Conservation (phyloP, 1,139 yeast genomes). For the Arxiozyma slooffiae region DNA sequence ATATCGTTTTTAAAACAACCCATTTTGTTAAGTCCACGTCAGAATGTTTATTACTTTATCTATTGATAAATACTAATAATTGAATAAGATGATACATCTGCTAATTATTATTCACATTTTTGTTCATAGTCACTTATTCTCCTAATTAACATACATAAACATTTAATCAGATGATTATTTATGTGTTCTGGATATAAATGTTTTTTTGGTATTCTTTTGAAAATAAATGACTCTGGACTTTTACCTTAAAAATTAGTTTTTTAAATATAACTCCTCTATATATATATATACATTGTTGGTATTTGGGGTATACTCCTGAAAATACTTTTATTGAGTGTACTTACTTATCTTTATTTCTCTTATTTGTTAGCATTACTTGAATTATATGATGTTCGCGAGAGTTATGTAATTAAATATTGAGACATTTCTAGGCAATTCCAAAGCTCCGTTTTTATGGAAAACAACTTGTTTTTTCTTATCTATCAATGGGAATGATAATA, state of each 20-base stretch:
- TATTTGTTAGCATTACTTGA: background rate
- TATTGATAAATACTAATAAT: background rate
- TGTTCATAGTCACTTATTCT: background rate
- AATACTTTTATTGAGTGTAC: background rate
- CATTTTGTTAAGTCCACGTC: background rate
- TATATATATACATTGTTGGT: background rate
- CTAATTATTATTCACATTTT: background rate
- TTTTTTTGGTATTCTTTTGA: background rate
- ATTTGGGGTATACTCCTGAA: background rate
- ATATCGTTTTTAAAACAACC: background rate
- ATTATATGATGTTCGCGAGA: slow-evolving; percentile 10
- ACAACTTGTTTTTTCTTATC: slow-evolving; percentile 7
- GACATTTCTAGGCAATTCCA: slow-evolving; percentile 17
- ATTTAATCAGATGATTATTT: slow-evolving; percentile 7
- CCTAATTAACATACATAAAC: background rate
- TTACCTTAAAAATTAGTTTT: background rate
- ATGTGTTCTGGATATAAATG: slow-evolving; percentile 15
- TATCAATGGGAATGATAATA: slow-evolving; percentile 19
- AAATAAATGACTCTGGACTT: background rate
- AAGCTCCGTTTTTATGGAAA: slow-evolving; percentile 15
- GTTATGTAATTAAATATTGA: slow-evolving; percentile 30
- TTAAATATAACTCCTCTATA: too few species aligned
- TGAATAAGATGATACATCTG: background rate
- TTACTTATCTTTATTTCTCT: slow-evolving; percentile 1
- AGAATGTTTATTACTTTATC: background rate